phyloP scores from a whole-genome alignment of 495 filamentous ascomycete species.

The Aspergillus bridgeri region DNA sequence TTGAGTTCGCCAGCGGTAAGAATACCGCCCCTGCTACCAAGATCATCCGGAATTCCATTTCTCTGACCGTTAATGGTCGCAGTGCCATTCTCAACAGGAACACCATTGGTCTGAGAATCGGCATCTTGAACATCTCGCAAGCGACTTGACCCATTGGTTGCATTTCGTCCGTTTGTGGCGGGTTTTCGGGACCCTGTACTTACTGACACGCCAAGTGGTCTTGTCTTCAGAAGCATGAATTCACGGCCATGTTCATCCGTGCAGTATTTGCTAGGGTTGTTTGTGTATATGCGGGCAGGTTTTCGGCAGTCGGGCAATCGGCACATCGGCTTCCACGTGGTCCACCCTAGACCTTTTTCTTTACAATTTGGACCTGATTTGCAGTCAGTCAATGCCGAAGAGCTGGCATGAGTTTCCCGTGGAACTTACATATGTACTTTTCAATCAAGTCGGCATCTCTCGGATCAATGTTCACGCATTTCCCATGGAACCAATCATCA shows the following conservation, averaged over 20 bases:
- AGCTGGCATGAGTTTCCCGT: not conserved
- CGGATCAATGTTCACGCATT: conserved; percentile 61
- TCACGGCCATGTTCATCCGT: conserved; percentile 59
- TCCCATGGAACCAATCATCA: conserved; percentile 73
- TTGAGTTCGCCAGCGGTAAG: conserved; percentile 58
- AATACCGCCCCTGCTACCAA: conserved; percentile 54
- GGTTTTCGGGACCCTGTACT: not conserved
- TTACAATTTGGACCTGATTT: conserved; percentile 56
- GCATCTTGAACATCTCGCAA: not conserved
- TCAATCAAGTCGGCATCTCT: conserved; percentile 63
- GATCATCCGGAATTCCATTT: conserved; percentile 32
- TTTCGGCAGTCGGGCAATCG: conserved; percentile 56
- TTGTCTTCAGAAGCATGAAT: conserved; percentile 50
- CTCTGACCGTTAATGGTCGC: conserved; percentile 11
- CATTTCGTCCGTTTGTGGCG: not conserved
- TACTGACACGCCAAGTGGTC: conserved; percentile 14
- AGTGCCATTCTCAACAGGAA: not conserved
- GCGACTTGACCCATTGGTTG: not conserved
- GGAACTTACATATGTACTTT: conserved; percentile 60
- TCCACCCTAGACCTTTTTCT: conserved; percentile 48
- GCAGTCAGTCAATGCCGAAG: not conserved
- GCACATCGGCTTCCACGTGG: conserved; percentile 70
- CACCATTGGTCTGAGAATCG: not conserved
- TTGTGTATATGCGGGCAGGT: conserved; percentile 51
- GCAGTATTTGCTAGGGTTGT: conserved; percentile 64